These are phyloP conservation scores for Erysimum pusillum DNA, from an alignment of 441 rosid genomes.

Conservation along the genomic window DNA sequence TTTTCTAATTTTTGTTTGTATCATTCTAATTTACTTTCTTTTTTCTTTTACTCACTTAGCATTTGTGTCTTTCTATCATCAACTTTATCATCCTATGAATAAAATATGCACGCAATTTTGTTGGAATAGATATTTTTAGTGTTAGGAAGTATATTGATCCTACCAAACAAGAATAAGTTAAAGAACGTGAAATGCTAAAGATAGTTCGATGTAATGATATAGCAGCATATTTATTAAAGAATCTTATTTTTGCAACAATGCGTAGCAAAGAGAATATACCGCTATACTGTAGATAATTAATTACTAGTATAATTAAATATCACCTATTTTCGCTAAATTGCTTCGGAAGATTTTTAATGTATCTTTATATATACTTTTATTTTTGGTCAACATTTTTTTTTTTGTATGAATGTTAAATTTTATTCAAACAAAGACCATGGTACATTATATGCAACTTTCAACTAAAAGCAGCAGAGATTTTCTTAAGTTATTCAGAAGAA, in stretches of 20 bases:
- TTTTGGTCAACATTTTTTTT: too few species aligned
- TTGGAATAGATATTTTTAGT: neutral
- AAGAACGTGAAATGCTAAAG: neutral
- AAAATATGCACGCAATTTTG: neutral
- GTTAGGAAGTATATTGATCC: neutral
- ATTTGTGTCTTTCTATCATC: neutral
- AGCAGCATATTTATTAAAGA: neutral
- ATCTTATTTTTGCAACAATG: neutral
- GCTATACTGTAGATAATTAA: neutral
- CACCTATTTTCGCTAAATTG: too few species aligned
- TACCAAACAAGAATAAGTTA: neutral
- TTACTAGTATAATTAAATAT: too few species aligned
- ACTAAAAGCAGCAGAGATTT: too few species aligned
- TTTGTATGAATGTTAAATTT: too few species aligned
- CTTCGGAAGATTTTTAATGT: too few species aligned
- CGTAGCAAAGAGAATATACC: neutral
- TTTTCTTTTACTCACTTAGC: neutral
- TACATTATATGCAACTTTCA: too few species aligned
- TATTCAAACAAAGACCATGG: too few species aligned
- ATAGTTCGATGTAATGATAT: neutral
- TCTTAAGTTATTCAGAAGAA: too few species aligned
- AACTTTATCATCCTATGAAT: neutral
- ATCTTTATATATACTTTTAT: too few species aligned
- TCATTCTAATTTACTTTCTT: neutral
- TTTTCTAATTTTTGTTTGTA: neutral